Evolutionary conservation across 371 early-diverging fungal species (phyloP).

Genomic region (Mortierella sp.): DNA sequence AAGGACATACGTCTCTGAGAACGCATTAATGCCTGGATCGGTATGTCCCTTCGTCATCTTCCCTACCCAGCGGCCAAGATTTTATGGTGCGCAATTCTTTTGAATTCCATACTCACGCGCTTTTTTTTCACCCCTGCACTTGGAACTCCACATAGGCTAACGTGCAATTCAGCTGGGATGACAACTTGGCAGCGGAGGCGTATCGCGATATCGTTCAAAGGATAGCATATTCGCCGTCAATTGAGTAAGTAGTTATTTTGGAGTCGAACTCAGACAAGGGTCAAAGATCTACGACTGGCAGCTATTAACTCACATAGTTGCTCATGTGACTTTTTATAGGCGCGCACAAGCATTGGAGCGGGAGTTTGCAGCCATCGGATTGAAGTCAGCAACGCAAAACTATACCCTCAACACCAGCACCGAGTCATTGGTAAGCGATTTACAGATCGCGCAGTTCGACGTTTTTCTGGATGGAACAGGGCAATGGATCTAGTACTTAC

Average conservation of each 20-base stretch:
- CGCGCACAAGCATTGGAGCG: constrained; percentile 67
- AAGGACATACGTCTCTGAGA: constrained; percentile 82
- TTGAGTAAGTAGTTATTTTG: constrained; percentile 37
- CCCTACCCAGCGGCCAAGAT: neutral
- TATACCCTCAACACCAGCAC: constrained; percentile 60
- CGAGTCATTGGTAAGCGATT: constrained; percentile 27
- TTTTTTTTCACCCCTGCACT: neutral
- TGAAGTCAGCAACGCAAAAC: constrained; percentile 71
- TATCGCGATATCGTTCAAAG: constrained; percentile 58
- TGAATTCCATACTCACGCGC: neutral
- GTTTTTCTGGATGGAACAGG: neutral
- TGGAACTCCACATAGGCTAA: constrained; percentile 62
- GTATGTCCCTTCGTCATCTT: constrained; percentile 55
- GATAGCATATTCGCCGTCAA: constrained; percentile 31
- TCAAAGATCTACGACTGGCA: neutral
- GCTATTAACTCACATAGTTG: neutral
- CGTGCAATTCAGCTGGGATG: constrained; percentile 65
- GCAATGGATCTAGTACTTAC: neutral
- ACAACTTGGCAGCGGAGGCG: constrained; percentile 67
- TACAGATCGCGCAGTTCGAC: neutral
- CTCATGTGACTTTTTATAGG: constrained; percentile 29
- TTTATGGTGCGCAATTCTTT: neutral
- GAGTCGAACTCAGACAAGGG: neutral
- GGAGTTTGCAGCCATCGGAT: constrained; percentile 70
- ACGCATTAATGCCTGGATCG: constrained; percentile 85